phyloP scores from a whole-genome alignment of 495 filamentous ascomycete genomes.

The Penicillium fimorum region DNA sequence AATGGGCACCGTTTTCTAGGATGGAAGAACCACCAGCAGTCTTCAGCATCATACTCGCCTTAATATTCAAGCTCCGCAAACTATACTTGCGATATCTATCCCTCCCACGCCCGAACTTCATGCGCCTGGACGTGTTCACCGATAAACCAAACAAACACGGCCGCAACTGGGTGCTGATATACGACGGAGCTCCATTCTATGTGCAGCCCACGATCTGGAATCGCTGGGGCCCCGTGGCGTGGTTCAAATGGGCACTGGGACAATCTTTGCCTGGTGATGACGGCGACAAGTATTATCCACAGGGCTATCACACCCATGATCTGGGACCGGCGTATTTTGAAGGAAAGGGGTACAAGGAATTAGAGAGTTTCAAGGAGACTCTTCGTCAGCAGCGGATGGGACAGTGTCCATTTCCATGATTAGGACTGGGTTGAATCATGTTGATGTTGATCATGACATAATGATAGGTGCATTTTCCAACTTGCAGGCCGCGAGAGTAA shows the following conservation, averaged over 20 bases:
- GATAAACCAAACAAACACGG: slow-evolving; percentile 51
- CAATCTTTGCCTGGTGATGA: slow-evolving; percentile 58
- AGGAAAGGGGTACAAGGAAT: slow-evolving; percentile 53
- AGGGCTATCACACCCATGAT: slow-evolving; percentile 58
- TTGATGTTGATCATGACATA: not conserved
- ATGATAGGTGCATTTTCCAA: not conserved
- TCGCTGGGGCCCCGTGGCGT: slow-evolving; percentile 55
- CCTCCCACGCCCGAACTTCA: slow-evolving; percentile 52
- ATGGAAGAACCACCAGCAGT: slow-evolving; percentile 39
- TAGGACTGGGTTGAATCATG: not conserved
- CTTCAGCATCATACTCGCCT: slow-evolving; percentile 38
- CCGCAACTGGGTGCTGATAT: slow-evolving; percentile 46
- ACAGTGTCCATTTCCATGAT: slow-evolving; percentile 49
- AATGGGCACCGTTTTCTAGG: slow-evolving; percentile 23
- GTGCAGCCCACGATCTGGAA: slow-evolving; percentile 56
- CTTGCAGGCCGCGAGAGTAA: not conserved
- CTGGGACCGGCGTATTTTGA: slow-evolving; percentile 57
- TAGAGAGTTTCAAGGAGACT: slow-evolving; percentile 36
- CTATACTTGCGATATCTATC: slow-evolving; percentile 52
- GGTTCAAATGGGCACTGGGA: slow-evolving; percentile 49
- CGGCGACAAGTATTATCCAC: slow-evolving; percentile 53
- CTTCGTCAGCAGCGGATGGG: slow-evolving; percentile 34
- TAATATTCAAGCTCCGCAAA: slow-evolving; percentile 44
- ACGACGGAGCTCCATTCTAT: slow-evolving; percentile 55
- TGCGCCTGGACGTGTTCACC: slow-evolving; percentile 43